Evolutionary conservation across 495 filamentous ascomycete species (phyloP).

Genomic region (Sporormia fimetaria): DNA sequence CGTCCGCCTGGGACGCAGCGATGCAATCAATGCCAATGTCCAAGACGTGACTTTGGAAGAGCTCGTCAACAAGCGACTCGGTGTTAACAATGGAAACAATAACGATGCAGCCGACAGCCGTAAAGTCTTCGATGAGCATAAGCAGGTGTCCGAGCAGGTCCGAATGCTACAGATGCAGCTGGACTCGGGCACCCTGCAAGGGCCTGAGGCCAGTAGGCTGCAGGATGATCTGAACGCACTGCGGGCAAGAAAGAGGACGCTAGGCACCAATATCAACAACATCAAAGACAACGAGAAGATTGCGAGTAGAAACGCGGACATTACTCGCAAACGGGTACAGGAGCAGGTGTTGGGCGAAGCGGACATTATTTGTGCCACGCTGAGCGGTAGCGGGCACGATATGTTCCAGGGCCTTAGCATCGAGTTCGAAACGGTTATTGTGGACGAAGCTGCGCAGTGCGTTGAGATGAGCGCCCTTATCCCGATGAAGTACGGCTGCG

Average conservation of each 20-base stretch:
- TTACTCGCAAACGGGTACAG: constrained; percentile 71
- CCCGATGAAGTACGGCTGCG: constrained; percentile 92
- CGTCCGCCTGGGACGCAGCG: constrained; percentile 79
- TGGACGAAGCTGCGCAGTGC: constrained; percentile 96
- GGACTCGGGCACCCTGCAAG: constrained; percentile 56
- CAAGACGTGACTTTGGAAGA: constrained; percentile 90
- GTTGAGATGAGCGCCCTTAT: constrained; percentile 95
- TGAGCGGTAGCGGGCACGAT: constrained; percentile 91
- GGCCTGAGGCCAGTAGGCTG: constrained; percentile 51
- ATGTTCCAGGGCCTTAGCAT: constrained; percentile 93
- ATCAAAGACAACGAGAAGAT: constrained; percentile 74
- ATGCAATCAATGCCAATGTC: constrained; percentile 85
- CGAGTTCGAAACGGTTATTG: constrained; percentile 96
- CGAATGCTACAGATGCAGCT: constrained; percentile 53
- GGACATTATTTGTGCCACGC: constrained; percentile 87
- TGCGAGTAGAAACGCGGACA: constrained; percentile 64
- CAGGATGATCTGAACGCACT: constrained; percentile 63
- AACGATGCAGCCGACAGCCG: constrained; percentile 49
- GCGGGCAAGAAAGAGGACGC: constrained; percentile 61
- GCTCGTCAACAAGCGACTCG: constrained; percentile 64
- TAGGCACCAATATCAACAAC: constrained; percentile 72
- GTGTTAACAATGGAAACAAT: constrained; percentile 37
- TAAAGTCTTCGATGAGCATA: constrained; percentile 72
- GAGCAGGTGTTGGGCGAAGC: constrained; percentile 82
- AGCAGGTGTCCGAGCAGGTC: constrained; percentile 59